Conservation (phyloP, 2,329 filamentous ascomycete species). For the Colletotrichum simmondsii region DNA sequence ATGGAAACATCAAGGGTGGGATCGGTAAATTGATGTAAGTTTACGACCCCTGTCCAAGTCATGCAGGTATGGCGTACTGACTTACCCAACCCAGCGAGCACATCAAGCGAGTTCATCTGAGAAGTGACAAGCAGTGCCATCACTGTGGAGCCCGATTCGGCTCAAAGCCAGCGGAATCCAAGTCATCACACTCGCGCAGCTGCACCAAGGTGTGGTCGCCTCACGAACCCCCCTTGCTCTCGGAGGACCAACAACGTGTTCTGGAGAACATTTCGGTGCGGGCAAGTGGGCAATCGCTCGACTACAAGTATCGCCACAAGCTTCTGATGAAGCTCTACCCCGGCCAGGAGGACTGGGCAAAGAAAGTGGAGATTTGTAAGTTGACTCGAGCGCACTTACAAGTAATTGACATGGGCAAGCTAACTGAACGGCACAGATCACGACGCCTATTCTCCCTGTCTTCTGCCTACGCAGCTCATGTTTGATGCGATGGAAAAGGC, state of each 20-base stretch:
- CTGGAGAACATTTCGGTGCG: conserved; percentile 27
- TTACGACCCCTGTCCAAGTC: not conserved
- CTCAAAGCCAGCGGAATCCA: conserved; percentile 30
- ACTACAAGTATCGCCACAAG: conserved; percentile 32
- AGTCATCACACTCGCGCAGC: conserved; percentile 26
- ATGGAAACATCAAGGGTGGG: conserved; percentile 32
- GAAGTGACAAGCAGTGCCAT: conserved; percentile 32
- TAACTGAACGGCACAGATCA: conserved; percentile 10
- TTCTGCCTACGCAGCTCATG: conserved; percentile 29
- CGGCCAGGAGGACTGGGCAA: conserved; percentile 30
- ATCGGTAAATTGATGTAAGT: conserved; percentile 34
- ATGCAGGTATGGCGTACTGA: not conserved
- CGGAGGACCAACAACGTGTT: conserved; percentile 26
- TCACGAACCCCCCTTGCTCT: conserved; percentile 23
- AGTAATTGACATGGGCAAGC: too few relatives aligned
- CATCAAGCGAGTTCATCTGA: conserved; percentile 31
- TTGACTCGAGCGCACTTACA: not conserved
- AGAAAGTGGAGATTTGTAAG: conserved; percentile 29
- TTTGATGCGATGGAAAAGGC: conserved; percentile 31
- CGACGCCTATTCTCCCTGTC: conserved; percentile 30
- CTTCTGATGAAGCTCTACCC: conserved; percentile 33
- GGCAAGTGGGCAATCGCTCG: conserved; percentile 26
- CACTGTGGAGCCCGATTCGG: conserved; percentile 28
- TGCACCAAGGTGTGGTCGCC: conserved; percentile 26
- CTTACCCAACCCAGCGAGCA: conserved; percentile 21